Conservation (phyloP, 306 rosid genomes). For the Herpetospermum pedunculosum region DNA sequence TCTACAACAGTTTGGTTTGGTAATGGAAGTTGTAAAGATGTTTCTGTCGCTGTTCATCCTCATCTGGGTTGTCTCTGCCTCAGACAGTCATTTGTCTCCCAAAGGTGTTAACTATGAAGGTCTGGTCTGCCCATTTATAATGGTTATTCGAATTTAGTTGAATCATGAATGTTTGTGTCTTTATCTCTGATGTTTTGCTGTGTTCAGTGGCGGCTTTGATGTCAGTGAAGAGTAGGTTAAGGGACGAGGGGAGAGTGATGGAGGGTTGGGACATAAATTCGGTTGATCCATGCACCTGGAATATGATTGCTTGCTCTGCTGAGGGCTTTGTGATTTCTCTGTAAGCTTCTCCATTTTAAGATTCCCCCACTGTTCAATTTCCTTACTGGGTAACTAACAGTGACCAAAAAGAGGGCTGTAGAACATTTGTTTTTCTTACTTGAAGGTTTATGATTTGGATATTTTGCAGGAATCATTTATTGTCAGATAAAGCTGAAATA, state of each 20-base stretch:
- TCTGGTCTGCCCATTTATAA: constrained; percentile 15
- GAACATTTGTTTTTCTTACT: not conserved
- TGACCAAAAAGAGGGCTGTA: not conserved
- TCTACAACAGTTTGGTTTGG: no score
- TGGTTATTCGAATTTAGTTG: not conserved
- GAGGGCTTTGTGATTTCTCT: constrained; percentile 72
- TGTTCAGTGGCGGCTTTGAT: constrained; percentile 83
- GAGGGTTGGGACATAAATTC: constrained; percentile 89
- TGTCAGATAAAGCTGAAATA: not conserved
- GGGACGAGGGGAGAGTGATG: constrained; percentile 47
- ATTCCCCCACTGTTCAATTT: not conserved
- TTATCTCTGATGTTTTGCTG: not conserved
- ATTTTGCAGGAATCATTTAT: not conserved
- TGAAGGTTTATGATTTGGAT: not conserved
- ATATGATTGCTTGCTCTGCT: constrained; percentile 72
- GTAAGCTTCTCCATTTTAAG: constrained; percentile 31
- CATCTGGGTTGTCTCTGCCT: constrained; percentile 22
- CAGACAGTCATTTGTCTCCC: constrained; percentile 72
- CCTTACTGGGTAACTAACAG: not conserved
- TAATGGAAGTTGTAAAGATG: constrained; percentile 26
- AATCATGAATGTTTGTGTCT: not conserved
- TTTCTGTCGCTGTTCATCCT: constrained; percentile 24
- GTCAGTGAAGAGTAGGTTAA: constrained; percentile 75
- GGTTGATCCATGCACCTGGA: constrained; percentile 96
- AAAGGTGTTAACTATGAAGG: constrained; percentile 97